A percentile compares a stretch with the other conserved stretches of the same genome.
Conservation (phyloP, 352 stramenopile genomes). For the Thraustochytrium aureum region DNA sequence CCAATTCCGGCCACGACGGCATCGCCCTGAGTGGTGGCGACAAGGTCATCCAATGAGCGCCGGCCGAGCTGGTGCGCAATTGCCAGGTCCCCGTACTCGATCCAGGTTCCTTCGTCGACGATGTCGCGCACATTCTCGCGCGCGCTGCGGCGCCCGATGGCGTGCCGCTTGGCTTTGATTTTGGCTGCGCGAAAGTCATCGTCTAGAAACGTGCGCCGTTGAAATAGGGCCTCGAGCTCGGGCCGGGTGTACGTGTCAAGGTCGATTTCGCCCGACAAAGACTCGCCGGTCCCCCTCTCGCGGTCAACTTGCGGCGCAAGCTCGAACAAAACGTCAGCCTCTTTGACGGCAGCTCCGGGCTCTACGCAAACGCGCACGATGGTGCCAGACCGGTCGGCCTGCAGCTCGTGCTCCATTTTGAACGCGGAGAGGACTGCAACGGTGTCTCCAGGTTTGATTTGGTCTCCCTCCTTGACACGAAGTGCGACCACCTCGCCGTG, state of each 20-base stretch:
- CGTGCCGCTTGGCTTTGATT: conserved; percentile 7
- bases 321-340: conserved; percentile 14
- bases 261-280: neutral
- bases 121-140: conserved; percentile 38
- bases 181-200: conserved; percentile 26
- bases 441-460: neutral
- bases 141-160: conserved; percentile 21
- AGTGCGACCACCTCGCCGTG: conserved; percentile 38
- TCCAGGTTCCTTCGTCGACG: conserved; percentile 36
- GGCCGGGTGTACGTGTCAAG: conserved; percentile 44
- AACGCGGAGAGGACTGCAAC: conserved; percentile 40
- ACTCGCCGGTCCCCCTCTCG: neutral
- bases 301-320: neutral
- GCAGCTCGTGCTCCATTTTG: conserved; percentile 55
- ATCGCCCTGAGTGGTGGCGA: conserved; percentile 50
- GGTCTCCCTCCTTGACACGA: conserved; percentile 16
- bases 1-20: conserved; percentile 52
- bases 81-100: conserved; percentile 54
- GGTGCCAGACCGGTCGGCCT: conserved; percentile 6
- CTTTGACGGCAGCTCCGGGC: conserved; percentile 3
- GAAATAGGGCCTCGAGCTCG: conserved; percentile 16
- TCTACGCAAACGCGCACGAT: conserved; percentile 9
- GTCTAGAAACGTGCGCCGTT: conserved; percentile 15
- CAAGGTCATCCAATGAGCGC: conserved; percentile 52
- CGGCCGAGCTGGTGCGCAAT: conserved; percentile 44